Evolutionary conservation across 2,329 filamentous ascomycete genomes (phyloP), one percentile per base, ranked within the genome.

Genomic region (Biscogniauxia mediterranea): DNA sequence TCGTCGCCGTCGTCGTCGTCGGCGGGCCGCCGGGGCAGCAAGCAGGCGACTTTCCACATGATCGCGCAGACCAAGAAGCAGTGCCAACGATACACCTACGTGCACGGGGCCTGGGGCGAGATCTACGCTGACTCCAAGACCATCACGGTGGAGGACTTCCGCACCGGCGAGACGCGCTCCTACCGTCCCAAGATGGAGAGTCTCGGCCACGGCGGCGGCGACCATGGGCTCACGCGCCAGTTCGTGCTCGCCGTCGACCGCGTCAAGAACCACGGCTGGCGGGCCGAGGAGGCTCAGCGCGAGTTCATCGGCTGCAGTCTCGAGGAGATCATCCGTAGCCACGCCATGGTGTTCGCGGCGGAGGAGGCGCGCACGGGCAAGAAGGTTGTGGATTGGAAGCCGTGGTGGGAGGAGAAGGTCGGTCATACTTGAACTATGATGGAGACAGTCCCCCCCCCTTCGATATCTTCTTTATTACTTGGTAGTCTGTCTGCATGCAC

Each of bases 31-130:
- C 80, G 87, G 23, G 86, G 86, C 1, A 86, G 92, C 52, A 98
- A 98, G 78, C 92, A 89, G 17, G 94, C 93, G 0, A 88, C 88
- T 1, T 91, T 98, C 73, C 94, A 98, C 76, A 97, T 98, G 94
- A 89, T 94, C 2, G 93, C 94, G 1, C 91, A 93, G 63, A 96
- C 93, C 0, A 88, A 91, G 71, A 89, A 89, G 72, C 89, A 96
- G 67, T 98, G 94, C 74, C 85, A 96, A 66, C 87, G 95, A 3
- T 89, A 93, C 61, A 93, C 92, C 0, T 81, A 91, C 62, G 86
- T 97, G 54, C 97, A 97, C 76, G 95, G 95, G 55, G 91, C 90
- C 0, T 80, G 86, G 56, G 95, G 94, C 52, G 94, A 98, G 76
- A 86, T 98, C 26, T 86, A 87, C 68, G 95, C 96, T 66, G 93